These are phyloP conservation scores for Pseudoscleropodium purum DNA, from an alignment of 225 moss, liverwort and hornwort species.

Conservation along the genomic window DNA sequence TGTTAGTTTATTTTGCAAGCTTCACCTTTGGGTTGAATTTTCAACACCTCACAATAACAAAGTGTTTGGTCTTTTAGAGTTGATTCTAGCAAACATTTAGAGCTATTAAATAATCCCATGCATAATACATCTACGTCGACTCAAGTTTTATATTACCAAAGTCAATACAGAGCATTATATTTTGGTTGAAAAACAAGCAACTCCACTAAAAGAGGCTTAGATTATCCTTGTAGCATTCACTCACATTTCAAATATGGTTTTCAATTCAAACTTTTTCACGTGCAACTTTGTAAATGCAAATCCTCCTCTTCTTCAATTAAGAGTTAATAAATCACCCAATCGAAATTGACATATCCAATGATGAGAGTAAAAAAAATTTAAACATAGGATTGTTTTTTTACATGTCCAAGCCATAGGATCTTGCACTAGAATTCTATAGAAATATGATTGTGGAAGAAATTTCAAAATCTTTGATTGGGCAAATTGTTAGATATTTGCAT, in stretches of 20 bases:
- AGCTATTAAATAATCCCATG: accelerated
- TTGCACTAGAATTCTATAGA: background rate
- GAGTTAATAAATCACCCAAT: background rate
- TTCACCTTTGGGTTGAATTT: background rate
- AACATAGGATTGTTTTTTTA: background rate
- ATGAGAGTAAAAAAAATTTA: accelerated
- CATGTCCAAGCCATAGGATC: accelerated
- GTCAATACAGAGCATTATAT: too few species aligned
- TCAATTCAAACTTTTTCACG: too few species aligned
- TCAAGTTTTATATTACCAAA: background rate
- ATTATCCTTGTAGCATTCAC: background rate
- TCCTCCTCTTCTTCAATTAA: accelerated
- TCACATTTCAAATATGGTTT: background rate
- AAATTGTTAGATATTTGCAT: background rate
- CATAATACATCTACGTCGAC: too few species aligned
- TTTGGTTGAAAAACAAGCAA: background rate
- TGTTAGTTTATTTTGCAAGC: background rate
- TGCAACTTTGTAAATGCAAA: accelerated
- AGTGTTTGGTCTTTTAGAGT: background rate
- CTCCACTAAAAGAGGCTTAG: accelerated
- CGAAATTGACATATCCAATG: accelerated
- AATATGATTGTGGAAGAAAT: background rate
- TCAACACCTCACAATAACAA: background rate
- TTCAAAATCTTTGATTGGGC: accelerated
- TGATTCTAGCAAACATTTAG: background rate